Conservation (phyloP, 768 basidiomycete genomes). For the Scleroderma bovista region DNA sequence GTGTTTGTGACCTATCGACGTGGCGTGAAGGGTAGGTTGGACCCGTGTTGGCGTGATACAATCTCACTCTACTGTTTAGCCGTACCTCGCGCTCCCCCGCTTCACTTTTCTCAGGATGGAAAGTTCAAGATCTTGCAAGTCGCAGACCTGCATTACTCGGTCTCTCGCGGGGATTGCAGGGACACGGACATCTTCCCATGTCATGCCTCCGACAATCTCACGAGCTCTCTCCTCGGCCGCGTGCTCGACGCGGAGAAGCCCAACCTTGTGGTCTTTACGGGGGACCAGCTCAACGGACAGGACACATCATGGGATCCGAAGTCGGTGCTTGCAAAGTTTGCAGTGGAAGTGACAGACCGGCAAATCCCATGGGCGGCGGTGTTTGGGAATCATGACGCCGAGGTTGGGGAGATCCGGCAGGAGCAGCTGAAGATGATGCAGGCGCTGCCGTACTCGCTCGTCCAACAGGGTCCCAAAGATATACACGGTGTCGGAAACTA, state of each 20-base stretch:
- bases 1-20: slow-evolving; percentile 65
- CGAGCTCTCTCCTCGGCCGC: slow-evolving; percentile 62
- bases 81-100: slow-evolving; percentile 66
- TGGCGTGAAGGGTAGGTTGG: slow-evolving; percentile 66
- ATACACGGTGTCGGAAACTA: slow-evolving; percentile 93
- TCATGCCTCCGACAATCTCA: slow-evolving; percentile 69
- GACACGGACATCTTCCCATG: slow-evolving; percentile 57
- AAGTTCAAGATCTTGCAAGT: slow-evolving; percentile 87
- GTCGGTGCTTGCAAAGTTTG: slow-evolving; percentile 86
- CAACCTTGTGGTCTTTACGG: slow-evolving; percentile 86
- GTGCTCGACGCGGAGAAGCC: slow-evolving; percentile 80
- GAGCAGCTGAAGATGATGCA: slow-evolving; percentile 70
- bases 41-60: neutral
- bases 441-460: slow-evolving; percentile 78
- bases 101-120: slow-evolving; percentile 79
- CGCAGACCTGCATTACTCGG: slow-evolving; percentile 92
- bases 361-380: slow-evolving; percentile 86
- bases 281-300: slow-evolving; percentile 94
- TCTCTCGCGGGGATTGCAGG: slow-evolving; percentile 69
- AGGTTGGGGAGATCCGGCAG: slow-evolving; percentile 55
- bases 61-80: slow-evolving; percentile 32
- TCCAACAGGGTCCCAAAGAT: slow-evolving; percentile 73
- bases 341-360: slow-evolving; percentile 65
- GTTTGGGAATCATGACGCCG: slow-evolving; percentile 93
- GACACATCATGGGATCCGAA: slow-evolving; percentile 84